Evolutionary conservation across 306 rosid genomes (phyloP).

Genomic region (Boehmeria nivea): DNA sequence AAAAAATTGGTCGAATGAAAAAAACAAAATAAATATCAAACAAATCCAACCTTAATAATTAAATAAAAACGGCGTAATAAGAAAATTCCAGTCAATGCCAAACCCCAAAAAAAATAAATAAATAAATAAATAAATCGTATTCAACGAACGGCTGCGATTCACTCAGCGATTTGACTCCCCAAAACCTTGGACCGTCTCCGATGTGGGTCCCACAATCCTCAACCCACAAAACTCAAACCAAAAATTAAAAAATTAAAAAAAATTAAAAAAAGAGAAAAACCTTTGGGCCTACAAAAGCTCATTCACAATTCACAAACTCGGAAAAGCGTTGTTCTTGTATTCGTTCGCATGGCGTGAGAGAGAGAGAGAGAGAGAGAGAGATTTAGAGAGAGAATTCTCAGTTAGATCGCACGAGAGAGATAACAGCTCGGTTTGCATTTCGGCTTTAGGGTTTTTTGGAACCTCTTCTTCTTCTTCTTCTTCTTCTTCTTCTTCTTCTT

Average conservation of each 20-base stretch:
- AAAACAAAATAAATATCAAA: background rate
- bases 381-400: background rate
- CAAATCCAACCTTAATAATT: background rate
- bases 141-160: conserved; percentile 26
- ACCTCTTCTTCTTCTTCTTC: background rate
- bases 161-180: conserved; percentile 19
- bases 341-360: conserved; percentile 31
- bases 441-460: conserved; percentile 7
- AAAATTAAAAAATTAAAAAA: background rate
- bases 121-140: background rate
- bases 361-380: background rate
- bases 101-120: background rate
- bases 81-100: conserved; percentile 8
- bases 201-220: conserved; percentile 15
- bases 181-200: conserved; percentile 19
- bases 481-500: too few relatives aligned
- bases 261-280: background rate
- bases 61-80: background rate
- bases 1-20: too few relatives aligned
- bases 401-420: conserved; percentile 1
- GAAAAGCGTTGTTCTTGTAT: background rate
- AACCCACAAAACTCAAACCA: background rate
- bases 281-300: conserved; percentile 8
- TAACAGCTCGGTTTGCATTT: conserved; percentile 12
- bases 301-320: background rate